These are phyloP conservation scores for Byssothecium circinans DNA, from an alignment of 2,329 filamentous ascomycete genomes.

Conservation along the genomic window DNA sequence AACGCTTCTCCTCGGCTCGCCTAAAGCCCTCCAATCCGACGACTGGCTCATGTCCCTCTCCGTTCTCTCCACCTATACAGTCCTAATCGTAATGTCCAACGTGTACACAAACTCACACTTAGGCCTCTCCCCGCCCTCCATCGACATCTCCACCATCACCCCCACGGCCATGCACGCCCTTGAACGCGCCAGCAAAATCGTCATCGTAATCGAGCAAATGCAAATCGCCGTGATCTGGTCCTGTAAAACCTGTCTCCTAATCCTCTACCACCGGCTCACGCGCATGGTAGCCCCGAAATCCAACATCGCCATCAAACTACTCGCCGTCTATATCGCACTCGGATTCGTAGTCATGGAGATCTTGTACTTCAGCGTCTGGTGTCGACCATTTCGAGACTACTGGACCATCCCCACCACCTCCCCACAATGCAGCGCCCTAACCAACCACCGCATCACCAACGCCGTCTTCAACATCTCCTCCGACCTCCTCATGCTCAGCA, in stretches of 20 bases:
- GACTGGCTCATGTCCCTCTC: slow-evolving; percentile 60
- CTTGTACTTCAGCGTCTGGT: slow-evolving; percentile 57
- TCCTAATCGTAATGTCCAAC: slow-evolving; percentile 53
- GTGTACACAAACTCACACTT: slow-evolving; percentile 45
- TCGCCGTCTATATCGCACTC: slow-evolving; percentile 50
- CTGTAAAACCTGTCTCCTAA: slow-evolving; percentile 57
- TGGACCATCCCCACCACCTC: slow-evolving; percentile 52
- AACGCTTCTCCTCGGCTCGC: slow-evolving; percentile 50
- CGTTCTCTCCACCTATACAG: slow-evolving; percentile 53
- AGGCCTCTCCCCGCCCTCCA: slow-evolving; percentile 50
- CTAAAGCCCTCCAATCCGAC: slow-evolving; percentile 55
- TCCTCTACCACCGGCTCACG: slow-evolving; percentile 57
- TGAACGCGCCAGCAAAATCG: slow-evolving; percentile 49
- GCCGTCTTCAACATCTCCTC: slow-evolving; percentile 50
- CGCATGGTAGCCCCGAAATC: slow-evolving; percentile 30
- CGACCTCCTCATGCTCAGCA: slow-evolving; percentile 49
- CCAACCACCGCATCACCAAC: slow-evolving; percentile 44
- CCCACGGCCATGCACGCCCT: slow-evolving; percentile 38
- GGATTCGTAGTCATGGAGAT: slow-evolving; percentile 54
- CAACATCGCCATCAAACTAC: slow-evolving; percentile 46
- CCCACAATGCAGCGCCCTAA: slow-evolving; percentile 38
- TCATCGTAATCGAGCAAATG: slow-evolving; percentile 57
- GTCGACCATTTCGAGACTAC: slow-evolving; percentile 55
- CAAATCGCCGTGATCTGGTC: slow-evolving; percentile 56
- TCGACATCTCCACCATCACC: slow-evolving; percentile 48